A percentile compares a stretch with the other conserved stretches of the same genome.
Conservation (phyloP, 2,329 filamentous ascomycete species). For the Aspergillus aculeatus region DNA sequence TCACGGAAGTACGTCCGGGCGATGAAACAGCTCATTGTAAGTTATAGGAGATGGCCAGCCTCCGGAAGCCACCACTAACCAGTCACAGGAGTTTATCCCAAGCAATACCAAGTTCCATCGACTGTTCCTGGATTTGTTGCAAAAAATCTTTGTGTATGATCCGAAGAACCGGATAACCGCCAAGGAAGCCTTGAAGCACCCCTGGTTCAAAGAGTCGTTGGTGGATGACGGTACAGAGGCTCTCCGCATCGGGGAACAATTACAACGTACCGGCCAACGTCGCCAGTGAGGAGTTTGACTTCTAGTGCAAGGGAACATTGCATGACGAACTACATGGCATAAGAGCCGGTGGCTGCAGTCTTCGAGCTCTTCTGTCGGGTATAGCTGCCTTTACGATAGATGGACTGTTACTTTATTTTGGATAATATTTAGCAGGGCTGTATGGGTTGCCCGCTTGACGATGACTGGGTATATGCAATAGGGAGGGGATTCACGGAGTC, state of each 20-base stretch:
- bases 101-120: constrained; percentile 59
- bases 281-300: constrained; percentile 12
- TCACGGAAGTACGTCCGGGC: constrained; percentile 66
- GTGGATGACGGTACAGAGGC: constrained; percentile 67
- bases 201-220: constrained; percentile 64
- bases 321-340: constrained; percentile 9
- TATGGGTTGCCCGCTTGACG: constrained; percentile 8
- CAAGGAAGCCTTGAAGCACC: constrained; percentile 63
- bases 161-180: constrained; percentile 64
- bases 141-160: constrained; percentile 65
- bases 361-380: constrained; percentile 12
- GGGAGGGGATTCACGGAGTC: constrained; percentile 11
- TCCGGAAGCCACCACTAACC: constrained; percentile 17
- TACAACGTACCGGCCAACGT: constrained; percentile 30
- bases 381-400: constrained; percentile 22
- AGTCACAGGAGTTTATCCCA: constrained; percentile 60
- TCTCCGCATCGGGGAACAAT: constrained; percentile 54
- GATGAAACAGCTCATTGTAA: constrained; percentile 63
- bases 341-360: constrained; percentile 1
- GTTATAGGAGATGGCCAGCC: constrained; percentile 18
- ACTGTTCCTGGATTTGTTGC: constrained; percentile 62
- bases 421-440: constrained; percentile 20
- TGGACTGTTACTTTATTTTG: constrained; percentile 22
- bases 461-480: constrained; percentile 9
- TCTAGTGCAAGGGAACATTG: neutral